Evolutionary conservation across 805 yeast species (phyloP), one percentile per base, ranked within the genome.

Genomic region (Nakazawaea ishiwadae): DNA sequence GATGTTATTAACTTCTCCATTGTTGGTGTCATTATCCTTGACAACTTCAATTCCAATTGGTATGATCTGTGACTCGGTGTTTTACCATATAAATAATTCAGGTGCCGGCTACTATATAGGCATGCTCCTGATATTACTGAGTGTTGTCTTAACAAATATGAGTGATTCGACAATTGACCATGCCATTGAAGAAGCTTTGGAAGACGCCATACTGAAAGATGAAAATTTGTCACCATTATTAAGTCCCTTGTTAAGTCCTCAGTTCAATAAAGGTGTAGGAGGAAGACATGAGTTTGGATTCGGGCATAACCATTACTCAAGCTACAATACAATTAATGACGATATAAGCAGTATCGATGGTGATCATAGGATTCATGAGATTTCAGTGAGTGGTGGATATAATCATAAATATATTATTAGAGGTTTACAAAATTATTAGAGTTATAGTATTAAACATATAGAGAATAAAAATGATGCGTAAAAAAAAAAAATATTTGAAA

Each of bases 11-110:
- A 75, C 80, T 1, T 72, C 78, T 35, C 81, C 81, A 1, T 61
- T 75, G 42, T 66, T 74, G 12, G 68, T 77, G 2, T 64, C 79
- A 3, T 58, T 75, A 29, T 72, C 79, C 3, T 54, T 75, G 27
- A 72, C 80, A 1, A 64, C 76, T 0, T 69, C 73, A 0, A 73
- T 75, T 27, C 81, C 81, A 3, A 60, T 75, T 18, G 70, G 74
- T 21, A 71, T 75, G 50, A 62, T 71, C 40, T 61, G 72, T 37
- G 81, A 75, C 49, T 59, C 66, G 1, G 35, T 59, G 4, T 55
- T 61, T 37, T 72, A 66, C 46, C 47, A 69, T 12, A 51, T 64
- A 7, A 44, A 47, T 5, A 55, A 50, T 29, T 51, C 65, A 1
- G 55, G 64, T 1, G 47, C 58, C 5, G 48, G 57, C 5, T 75